Evolutionary conservation across 345 rosid genomes (phyloP).

Genomic region (Populus nigra): DNA sequence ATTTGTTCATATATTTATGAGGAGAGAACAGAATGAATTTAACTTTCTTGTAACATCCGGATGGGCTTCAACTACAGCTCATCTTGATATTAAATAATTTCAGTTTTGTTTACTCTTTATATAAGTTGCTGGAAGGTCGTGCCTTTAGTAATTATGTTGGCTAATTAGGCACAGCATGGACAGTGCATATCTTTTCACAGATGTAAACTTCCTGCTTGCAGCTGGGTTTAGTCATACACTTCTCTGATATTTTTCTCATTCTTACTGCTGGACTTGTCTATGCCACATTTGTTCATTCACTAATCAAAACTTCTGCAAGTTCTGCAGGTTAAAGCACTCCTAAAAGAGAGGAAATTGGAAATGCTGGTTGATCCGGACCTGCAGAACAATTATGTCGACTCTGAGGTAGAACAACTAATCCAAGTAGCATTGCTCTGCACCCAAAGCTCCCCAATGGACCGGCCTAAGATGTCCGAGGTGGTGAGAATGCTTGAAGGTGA

Average conservation of each 20-base stretch:
- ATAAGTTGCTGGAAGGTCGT: not conserved
- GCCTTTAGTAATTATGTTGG: not conserved
- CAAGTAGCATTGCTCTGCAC: slow-evolving; percentile 32
- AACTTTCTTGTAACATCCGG: not conserved
- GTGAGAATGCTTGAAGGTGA: slow-evolving; percentile 38
- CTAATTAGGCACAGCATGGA: not conserved
- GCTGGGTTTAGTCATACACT: not conserved
- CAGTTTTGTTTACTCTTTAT: not conserved
- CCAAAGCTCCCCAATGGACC: slow-evolving; percentile 30
- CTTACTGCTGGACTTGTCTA: not conserved
- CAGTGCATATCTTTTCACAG: not conserved
- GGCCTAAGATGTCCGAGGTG: slow-evolving; percentile 34
- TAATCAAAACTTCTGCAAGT: not conserved
- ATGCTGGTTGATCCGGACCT: slow-evolving; percentile 36
- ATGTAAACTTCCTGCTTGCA: not conserved
- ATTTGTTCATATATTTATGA: not conserved
- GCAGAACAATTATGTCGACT: slow-evolving; percentile 22
- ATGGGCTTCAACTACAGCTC: not conserved
- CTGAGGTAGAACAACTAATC: slow-evolving; percentile 32
- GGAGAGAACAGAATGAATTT: not conserved
- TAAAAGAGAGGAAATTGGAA: slow-evolving; percentile 31
- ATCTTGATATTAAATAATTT: not conserved
- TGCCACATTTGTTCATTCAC: not conserved
- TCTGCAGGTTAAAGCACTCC: slow-evolving; percentile 24
- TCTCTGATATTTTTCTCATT: not conserved